These are phyloP conservation scores for Arthonia radiata DNA, from an alignment of 495 filamentous ascomycete genomes.

Conservation along the genomic window DNA sequence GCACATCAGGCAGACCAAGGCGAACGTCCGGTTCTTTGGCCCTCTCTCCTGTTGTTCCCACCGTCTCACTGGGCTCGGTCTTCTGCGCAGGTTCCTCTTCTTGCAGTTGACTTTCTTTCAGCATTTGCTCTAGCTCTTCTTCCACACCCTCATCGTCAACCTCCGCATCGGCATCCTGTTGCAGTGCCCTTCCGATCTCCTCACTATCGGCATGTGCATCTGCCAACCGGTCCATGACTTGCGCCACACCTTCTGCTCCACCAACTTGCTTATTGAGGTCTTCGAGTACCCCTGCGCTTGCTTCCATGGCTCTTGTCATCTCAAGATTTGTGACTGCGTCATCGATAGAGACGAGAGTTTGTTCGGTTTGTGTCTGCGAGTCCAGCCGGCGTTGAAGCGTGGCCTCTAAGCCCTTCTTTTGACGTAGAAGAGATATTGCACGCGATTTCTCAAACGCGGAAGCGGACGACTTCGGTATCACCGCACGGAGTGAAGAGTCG, in stretches of 20 bases:
- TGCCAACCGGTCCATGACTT: constrained; percentile 43
- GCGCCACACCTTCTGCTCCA: constrained; percentile 48
- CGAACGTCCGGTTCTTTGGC: no score
- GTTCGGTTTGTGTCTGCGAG: constrained; percentile 57
- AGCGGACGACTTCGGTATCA: no score
- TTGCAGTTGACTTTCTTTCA: no score
- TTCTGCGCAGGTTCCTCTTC: no score
- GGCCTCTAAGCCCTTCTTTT: constrained; percentile 54
- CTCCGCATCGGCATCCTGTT: constrained; percentile 24
- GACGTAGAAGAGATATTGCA: constrained; percentile 53
- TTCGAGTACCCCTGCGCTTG: constrained; percentile 41
- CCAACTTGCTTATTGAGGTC: constrained; percentile 55
- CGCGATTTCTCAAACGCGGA: constrained; percentile 41
- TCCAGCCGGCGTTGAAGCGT: constrained; percentile 41
- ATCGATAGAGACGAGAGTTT: constrained; percentile 55
- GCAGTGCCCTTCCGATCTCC: constrained; percentile 54
- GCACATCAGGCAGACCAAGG: no score
- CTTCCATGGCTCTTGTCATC: constrained; percentile 57
- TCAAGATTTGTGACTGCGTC: constrained; percentile 64
- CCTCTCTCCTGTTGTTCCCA: no score
- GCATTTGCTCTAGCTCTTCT: constrained; percentile 66
- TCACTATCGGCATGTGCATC: constrained; percentile 66
- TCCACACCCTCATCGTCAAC: constrained; percentile 73
- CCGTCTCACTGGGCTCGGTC: no score
- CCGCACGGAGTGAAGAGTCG: constrained; percentile 33